Conservation (phyloP, 83 land plant species). For the Thuja plicata region DNA sequence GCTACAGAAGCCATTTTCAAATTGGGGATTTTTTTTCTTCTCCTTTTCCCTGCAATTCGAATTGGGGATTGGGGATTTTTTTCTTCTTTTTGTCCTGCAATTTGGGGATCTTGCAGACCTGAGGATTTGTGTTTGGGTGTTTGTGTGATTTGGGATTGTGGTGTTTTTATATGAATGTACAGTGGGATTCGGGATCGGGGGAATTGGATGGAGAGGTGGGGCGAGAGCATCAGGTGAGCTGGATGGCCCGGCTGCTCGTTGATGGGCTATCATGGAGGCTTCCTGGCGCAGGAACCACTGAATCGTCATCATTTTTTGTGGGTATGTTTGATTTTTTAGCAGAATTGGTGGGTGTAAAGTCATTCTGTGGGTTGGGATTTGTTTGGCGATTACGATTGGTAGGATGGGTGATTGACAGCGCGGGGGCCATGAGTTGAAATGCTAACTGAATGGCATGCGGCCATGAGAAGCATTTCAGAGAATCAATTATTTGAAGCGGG, state of each 20-base stretch:
- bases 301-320: neutral
- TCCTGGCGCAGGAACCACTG: neutral
- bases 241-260: neutral
- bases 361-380: neutral
- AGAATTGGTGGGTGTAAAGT: neutral
- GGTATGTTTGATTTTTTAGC: neutral
- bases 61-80: neutral
- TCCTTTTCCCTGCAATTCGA: too few species aligned
- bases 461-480: neutral
- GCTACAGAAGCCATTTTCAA: too few species aligned
- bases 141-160: neutral
- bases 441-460: neutral
- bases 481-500: neutral
- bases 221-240: slow-evolving; percentile 2
- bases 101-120: neutral
- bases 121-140: slow-evolving; percentile 10
- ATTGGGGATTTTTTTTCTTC: neutral
- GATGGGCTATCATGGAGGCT: slow-evolving; percentile 14
- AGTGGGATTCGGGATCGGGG: neutral
- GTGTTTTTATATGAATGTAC: neutral
- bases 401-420: neutral
- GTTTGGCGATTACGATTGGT: neutral
- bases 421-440: neutral
- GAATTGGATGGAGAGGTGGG: neutral
- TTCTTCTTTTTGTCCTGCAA: too few species aligned